Evolutionary conservation across 2,329 filamentous ascomycete genomes (phyloP), one percentile per base, ranked within the genome.

Genomic region (Penicillium decumbens): DNA sequence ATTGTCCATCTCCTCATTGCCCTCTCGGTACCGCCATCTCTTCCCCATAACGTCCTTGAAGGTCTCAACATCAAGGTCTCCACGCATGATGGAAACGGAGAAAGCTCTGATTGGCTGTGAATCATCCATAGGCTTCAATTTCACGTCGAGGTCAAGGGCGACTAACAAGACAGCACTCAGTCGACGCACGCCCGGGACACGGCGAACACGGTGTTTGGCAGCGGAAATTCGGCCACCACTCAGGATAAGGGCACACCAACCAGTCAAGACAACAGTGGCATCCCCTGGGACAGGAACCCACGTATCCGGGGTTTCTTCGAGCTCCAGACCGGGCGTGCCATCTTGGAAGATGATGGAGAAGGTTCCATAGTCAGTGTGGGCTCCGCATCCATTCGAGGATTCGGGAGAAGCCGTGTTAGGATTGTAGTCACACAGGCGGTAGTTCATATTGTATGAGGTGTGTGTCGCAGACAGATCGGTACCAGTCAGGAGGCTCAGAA

Each of bases 291-390:
- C 24, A 12, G 43, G 42, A 10, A 30, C 28, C 28, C 28, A 30
- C 9, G 8, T 30, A 30, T 10, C 28, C 9, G 28, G 8, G 28
- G 28, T 24, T 13, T 32, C 47, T 20, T 41, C 47, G 20, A 49
- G 41, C 25, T 49, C 41, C 32, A 49, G 25, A 10, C 47, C 41
- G 12, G 41, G 30, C 5, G 47, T 49, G 12, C 47, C 47, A 35
- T 50, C 43, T n/a, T 50, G 47, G 47, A 50, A 50, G 47, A 50
- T 50, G 1, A 46, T 42, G 2, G 25, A 42, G 25, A 46, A 42
- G 37, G 42, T 50, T 7, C 37, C 42, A 12, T 50, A 42, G 35
- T 46, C 47, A 23, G 47, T 46, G 30, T 49, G 42, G 13, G 47
- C 35, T 15, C 47, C 47, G 29, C 42, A 45, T 23, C 47, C 47